Base-by-base conservation (phyloP, 208 protist species). In the Phytomonas francai region DNA sequence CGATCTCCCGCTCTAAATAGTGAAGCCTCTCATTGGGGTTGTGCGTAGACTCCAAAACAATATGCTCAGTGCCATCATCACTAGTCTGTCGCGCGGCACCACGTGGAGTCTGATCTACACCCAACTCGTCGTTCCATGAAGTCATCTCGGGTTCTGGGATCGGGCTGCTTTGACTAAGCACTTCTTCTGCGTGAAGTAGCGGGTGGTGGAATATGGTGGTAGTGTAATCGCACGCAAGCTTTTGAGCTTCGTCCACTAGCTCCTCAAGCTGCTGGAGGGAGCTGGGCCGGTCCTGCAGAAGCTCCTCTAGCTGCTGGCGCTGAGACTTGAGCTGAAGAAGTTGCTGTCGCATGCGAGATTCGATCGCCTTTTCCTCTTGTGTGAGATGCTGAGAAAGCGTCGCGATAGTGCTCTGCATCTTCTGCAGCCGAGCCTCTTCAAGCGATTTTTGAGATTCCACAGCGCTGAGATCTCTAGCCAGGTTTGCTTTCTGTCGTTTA, bases 181-280 rank as follows among this genome's bases (percentile, higher is more conserved):
- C 9, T 60, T 12, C 33, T 30, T 25, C n/a, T 27, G 42, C 3
- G n/a, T 69, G 16, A 27, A 65, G 29, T 57, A 4, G 28, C 3
- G 39, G 63, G n/a, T 8, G 31, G 19, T 42, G 63, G 25, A 39
- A 39, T 39, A 39, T 3, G 34, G 34, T 9, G 9, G 34, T 39
- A 39, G 34, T 39, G 34, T 39, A 39, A 9, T 39, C 6, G 34
- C 34, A 39, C 34, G 34, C 34, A 39, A 39, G 34, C 9, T 39
- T 39, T 9, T 39, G 34, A 39, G 34, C 34, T 67, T 80, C 73
- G 34, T 87, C 76, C 19, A 94, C 78, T 16, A 94, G 75, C 42
- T 75, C 66, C 72, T 88, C 81, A 22, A 94, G 67, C 70, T 89
- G 73, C 72, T 89, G 81, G 30, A 94, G 57, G 4, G 84, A 87